Evolutionary conservation across 108 stramenopile genomes (phyloP).

Genomic region (Skeletonema potamos): DNA sequence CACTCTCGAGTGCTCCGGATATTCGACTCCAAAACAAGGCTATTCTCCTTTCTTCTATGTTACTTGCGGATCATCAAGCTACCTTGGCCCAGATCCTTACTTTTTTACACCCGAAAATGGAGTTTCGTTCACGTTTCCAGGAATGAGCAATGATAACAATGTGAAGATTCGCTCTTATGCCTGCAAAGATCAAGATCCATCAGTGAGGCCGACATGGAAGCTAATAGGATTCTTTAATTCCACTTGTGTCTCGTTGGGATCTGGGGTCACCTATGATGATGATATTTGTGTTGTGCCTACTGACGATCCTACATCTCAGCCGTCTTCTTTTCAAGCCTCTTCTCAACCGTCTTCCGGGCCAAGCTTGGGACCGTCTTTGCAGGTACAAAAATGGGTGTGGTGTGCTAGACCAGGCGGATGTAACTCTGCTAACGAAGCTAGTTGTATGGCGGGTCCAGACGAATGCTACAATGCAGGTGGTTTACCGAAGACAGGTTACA

Average conservation of each 20-base stretch:
- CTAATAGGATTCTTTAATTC: neutral
- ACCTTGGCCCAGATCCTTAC: conserved; percentile 20
- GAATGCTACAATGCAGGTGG: neutral
- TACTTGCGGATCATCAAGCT: conserved; percentile 3
- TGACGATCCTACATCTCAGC: neutral
- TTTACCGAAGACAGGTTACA: neutral
- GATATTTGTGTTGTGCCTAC: neutral
- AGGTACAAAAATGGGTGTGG: neutral
- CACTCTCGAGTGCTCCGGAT: conserved; percentile 8
- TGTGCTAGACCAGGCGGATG: neutral
- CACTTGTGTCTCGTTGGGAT: neutral
- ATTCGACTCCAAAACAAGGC: conserved; percentile 8
- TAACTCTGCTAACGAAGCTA: neutral
- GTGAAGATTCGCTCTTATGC: neutral
- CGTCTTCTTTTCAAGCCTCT: neutral
- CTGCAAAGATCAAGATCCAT: neutral
- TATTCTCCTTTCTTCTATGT: conserved; percentile 18
- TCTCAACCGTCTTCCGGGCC: too few relatives aligned
- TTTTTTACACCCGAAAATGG: neutral
- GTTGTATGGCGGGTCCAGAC: neutral
- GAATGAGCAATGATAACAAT: neutral
- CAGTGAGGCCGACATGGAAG: neutral
- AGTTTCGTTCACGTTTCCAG: neutral
- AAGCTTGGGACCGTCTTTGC: neutral
- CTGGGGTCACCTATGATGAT: neutral